Evolutionary conservation across 2,329 filamentous ascomycete species (phyloP).

Genomic region (Coniochaeta hoffmannii): DNA sequence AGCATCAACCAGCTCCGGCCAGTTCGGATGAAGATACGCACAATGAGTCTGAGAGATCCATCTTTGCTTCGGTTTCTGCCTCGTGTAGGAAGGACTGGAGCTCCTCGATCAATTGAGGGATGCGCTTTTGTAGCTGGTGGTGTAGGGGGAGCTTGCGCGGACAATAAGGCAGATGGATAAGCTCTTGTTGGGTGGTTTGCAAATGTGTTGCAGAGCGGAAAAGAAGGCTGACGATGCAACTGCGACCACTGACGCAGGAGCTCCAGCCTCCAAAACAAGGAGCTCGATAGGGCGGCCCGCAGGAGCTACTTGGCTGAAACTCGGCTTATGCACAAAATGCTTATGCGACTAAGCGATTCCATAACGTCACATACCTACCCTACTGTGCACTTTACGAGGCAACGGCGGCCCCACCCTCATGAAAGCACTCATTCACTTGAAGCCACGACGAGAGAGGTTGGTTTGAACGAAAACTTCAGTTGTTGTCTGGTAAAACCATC

Average conservation of each 20-base stretch:
- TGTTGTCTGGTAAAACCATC: too few species aligned
- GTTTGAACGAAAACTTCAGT: not conserved
- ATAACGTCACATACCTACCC: not conserved
- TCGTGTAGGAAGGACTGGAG: not conserved
- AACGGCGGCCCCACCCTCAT: not conserved
- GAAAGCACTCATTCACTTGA: not conserved
- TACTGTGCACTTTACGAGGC: not conserved
- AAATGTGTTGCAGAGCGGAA: not conserved
- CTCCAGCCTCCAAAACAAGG: conserved; percentile 2
- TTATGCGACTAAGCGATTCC: not conserved
- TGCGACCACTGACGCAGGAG: not conserved
- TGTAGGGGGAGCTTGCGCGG: not conserved
- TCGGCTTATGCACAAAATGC: not conserved
- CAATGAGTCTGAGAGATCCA: conserved; percentile 94
- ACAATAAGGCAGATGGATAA: not conserved
- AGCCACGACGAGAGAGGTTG: not conserved
- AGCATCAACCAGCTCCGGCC: not conserved
- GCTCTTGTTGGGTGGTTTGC: not conserved
- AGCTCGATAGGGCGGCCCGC: not conserved
- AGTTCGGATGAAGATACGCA: conserved; percentile 40
- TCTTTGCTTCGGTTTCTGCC: conserved; percentile 29
- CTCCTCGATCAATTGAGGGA: not conserved
- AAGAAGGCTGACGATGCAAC: not conserved
- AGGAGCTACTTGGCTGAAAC: not conserved
- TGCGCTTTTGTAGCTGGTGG: not conserved